Base-by-base conservation (phyloP, 2,329 filamentous ascomycete genomes). In the Colletotrichum spinosum region DNA sequence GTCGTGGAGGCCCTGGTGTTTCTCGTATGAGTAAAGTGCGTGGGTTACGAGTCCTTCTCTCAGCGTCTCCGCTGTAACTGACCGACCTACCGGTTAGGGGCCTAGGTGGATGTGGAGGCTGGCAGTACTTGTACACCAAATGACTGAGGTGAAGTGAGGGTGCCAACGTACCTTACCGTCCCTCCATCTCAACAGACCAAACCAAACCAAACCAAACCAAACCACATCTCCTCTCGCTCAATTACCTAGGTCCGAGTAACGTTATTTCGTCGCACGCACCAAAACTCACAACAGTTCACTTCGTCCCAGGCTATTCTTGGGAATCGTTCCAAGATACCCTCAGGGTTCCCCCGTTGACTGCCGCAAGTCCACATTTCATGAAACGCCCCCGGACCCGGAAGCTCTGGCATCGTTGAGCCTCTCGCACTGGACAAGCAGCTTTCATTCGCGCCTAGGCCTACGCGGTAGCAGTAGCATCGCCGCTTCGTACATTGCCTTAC, bases 301-400 rank as follows among this genome's bases (percentile, higher is more conserved):
- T 60, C 44, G 13, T 34, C 54, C 25, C 51, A 51, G 57, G 38
- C 51, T 55, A 25, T 25, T 61, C 39, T 37, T 15, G 37, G 48
- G 41, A 56, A 48, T 37, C 48, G 41, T 56, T 52, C 33, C 44
- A 57, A 55, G 37, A 56, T 62, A 49, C 53, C 25, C 37, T 48
- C 48, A 62, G 49, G 63, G 52, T 53, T 46, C 49, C 54, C 55
- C 38, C 60, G 55, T 67, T 55, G 49, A 42, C 34, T 67, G 54
- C 59, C 65, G 60, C 54, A 49, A 66, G 48, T 49, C 65, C 65
- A 62, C 65, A 66, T 61, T 66, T 61, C 62, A 62, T 67, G 65
- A 67, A 67, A 67, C 65, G 64, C 55, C 59, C 64, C 64, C 64
- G 60, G 64, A 67, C 60, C 60, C 64, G 60, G 64, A 67, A 67